Evolutionary conservation across 2,329 filamentous ascomycete genomes (phyloP), one percentile per base, ranked within the genome.

Genomic region (Gnomoniopsis smithogilvyi): DNA sequence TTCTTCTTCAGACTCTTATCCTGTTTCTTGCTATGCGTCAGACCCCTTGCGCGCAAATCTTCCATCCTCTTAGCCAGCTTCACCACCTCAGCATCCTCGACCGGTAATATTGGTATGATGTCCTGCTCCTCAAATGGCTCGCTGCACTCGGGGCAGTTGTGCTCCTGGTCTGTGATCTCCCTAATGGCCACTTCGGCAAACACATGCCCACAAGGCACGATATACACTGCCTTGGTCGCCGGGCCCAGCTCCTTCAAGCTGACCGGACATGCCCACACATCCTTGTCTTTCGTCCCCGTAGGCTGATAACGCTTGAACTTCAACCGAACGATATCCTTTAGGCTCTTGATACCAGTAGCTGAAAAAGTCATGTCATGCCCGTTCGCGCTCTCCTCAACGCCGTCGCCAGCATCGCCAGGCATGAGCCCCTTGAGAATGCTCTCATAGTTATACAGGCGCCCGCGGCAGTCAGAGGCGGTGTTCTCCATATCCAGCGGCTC

Each of bases 161-260:
- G 51, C 45, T 63, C 68, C 30, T 80, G 78, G 64, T 90, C 88
- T 3, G 77, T 70, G n/a, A 96, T 86, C 73, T 95, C 90, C 65
- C 88, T 90, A 64, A 98, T 87, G 8, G 92, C 92, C 55, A 87
- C 86, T 62, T 96, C 92, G 0, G 91, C 88, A 74, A 98, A 98
- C 0, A 91, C 93, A 77, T 99, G 96, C 0, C 95, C 96, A 68
- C 95, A 99, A 0, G 95, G 95, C 4, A 98, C 91, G 2, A 99
- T 68, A 68, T 98, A 99, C 1, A 96, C 91, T 0, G 92, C 82
- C 73, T 89, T 94, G 17, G 88, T 87, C 6, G 81, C 80, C 0
- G 92, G 87, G 0, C 95, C 95, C 24, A 99, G 76, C 70, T 90
- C 87, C 71, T 96, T 96, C 67, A 90, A 85, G 1, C 93, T 96